Evolutionary conservation across 176 grass and related monocot species (phyloP).

Genomic region (Cenchrus purpureus): DNA sequence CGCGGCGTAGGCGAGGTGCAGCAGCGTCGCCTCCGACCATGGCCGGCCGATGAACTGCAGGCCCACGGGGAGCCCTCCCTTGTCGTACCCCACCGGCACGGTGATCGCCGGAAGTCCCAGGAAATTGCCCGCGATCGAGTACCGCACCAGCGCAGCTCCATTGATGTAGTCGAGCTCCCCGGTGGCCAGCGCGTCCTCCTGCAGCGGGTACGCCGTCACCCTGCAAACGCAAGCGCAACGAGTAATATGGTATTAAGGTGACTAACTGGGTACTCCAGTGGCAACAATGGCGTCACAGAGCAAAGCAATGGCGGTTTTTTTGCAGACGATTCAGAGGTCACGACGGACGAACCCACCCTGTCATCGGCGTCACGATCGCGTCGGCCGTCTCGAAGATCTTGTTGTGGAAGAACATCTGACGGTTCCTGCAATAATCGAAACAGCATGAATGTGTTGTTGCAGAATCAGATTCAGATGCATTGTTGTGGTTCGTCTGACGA

Average conservation of each 20-base stretch:
- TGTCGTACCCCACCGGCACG: constrained; percentile 72
- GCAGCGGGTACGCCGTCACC: constrained; percentile 64
- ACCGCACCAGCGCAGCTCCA: constrained; percentile 79
- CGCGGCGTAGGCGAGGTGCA: constrained; percentile 72
- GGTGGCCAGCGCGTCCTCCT: constrained; percentile 57
- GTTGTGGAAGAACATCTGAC: constrained; percentile 86
- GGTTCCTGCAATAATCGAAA: constrained; percentile 42
- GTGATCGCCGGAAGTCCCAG: constrained; percentile 90
- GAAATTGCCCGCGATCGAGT: constrained; percentile 93
- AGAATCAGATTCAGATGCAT: neutral
- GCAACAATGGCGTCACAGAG: too few relatives aligned
- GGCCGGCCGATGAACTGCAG: constrained; percentile 85
- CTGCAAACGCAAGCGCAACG: neutral
- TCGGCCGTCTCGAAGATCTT: constrained; percentile 74
- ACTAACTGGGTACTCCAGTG: too few relatives aligned
- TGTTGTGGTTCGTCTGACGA: neutral
- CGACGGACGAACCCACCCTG: constrained; percentile 45
- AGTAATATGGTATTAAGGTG: too few relatives aligned
- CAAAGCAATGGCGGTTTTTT: too few relatives aligned
- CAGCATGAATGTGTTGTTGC: neutral
- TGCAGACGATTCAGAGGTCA: too few relatives aligned
- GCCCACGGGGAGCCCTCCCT: constrained; percentile 71
- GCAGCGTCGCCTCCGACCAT: constrained; percentile 89
- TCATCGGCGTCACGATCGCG: constrained; percentile 86
- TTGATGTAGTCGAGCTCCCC: constrained; percentile 98